These are phyloP conservation scores for Rhododendron molle DNA, from an alignment of 148 eudicot species.

Conservation along the genomic window DNA sequence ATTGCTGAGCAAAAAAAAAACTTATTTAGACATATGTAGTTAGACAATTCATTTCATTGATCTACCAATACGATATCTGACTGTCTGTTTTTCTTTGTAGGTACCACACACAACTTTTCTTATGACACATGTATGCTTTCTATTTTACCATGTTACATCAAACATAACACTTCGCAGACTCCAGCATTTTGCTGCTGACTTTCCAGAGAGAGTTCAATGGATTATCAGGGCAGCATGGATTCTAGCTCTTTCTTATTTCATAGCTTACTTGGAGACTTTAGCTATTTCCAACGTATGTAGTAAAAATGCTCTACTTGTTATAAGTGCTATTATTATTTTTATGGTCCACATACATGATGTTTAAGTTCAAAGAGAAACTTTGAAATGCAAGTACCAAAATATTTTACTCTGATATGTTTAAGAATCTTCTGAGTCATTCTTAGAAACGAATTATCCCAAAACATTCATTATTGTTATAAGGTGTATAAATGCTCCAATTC, in stretches of 20 bases:
- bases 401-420: not conserved
- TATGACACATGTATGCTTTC: conserved; percentile 82
- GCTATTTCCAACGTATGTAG: conserved; percentile 83
- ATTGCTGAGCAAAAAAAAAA: no score
- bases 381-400: not conserved
- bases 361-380: not conserved
- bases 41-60: not conserved
- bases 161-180: conserved; percentile 92
- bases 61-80: not conserved
- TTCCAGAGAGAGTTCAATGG: conserved; percentile 70
- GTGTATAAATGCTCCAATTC: not conserved
- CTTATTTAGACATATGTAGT: not conserved
- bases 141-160: conserved; percentile 85
- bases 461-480: not conserved
- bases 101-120: conserved; percentile 95
- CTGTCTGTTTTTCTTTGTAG: conserved; percentile 37
- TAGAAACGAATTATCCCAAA: not conserved
- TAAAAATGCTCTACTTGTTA: not conserved
- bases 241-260: conserved; percentile 77
- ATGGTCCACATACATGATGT: conserved; percentile 1
- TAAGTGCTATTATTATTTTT: not conserved
- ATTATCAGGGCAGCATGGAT: conserved; percentile 82
- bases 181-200: conserved; percentile 58
- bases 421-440: not conserved
- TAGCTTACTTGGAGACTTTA: conserved; percentile 86